Percentiles rank a stretch among this genome's conserved stretches.
These are phyloP conservation scores for Tulasnella sp. DNA, from an alignment of 768 basidiomycete genomes.

Conservation along the genomic window DNA sequence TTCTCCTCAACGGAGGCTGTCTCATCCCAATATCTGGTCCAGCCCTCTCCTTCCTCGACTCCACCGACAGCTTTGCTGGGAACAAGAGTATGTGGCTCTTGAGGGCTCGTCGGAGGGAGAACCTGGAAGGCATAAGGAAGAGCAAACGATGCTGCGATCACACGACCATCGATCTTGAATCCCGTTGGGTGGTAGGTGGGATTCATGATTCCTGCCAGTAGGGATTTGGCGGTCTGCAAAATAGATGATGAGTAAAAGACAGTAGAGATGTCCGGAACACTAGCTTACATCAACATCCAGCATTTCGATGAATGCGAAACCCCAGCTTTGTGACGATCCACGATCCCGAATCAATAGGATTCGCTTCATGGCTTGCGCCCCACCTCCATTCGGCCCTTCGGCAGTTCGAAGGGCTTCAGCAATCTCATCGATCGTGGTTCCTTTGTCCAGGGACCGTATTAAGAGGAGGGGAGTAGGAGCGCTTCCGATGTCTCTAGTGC, in stretches of 20 bases:
- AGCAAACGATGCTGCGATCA: slow-evolving; percentile 88
- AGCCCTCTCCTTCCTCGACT: slow-evolving; percentile 46
- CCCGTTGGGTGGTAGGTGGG: slow-evolving; percentile 83
- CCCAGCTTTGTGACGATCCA: slow-evolving; percentile 78
- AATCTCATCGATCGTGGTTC: slow-evolving; percentile 83
- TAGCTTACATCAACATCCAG: slow-evolving; percentile 64
- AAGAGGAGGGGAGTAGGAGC: slow-evolving; percentile 73
- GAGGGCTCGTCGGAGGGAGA: slow-evolving; percentile 60
- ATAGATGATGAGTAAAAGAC: slow-evolving; percentile 15
- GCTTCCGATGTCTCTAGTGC: slow-evolving; percentile 91
- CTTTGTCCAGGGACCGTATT: slow-evolving; percentile 81
- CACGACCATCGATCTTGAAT: slow-evolving; percentile 81
- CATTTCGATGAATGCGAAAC: slow-evolving; percentile 92
- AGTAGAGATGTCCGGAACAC: neutral
- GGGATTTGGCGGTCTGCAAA: slow-evolving; percentile 65
- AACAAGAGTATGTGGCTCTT: slow-evolving; percentile 67
- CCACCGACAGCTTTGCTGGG: slow-evolving; percentile 66
- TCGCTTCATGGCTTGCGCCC: slow-evolving; percentile 78
- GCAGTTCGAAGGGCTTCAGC: slow-evolving; percentile 75
- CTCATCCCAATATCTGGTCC: slow-evolving; percentile 92
- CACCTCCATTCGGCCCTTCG: slow-evolving; percentile 66
- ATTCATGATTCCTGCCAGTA: slow-evolving; percentile 82
- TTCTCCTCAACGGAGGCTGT: slow-evolving; percentile 63
- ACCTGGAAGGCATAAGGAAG: slow-evolving; percentile 86
- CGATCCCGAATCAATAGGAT: slow-evolving; percentile 87